Percentiles rank a stretch among this genome's conserved stretches.
Conservation (phyloP, 106 monocot species). For the Iris macrosiphon region DNA sequence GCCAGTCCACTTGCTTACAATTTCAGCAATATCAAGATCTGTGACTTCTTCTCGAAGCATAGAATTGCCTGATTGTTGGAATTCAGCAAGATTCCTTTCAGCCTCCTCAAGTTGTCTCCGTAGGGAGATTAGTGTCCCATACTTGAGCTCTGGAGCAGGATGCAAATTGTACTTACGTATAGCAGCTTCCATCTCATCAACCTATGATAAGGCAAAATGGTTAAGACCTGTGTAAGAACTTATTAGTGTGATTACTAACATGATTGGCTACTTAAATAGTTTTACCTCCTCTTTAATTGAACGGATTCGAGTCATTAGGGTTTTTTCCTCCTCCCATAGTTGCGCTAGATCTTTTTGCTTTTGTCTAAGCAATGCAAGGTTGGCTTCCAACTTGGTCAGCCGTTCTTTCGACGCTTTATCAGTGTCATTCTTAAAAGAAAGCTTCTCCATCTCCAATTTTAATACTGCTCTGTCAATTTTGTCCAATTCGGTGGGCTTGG, state of each 20-base stretch:
- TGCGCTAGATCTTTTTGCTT: constrained; percentile 65
- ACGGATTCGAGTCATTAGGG: constrained; percentile 69
- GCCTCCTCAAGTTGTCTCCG: constrained; percentile 75
- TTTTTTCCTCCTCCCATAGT: constrained; percentile 79
- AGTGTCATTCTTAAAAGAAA: constrained; percentile 84
- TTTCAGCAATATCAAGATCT: constrained; percentile 83
- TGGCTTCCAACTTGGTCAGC: constrained; percentile 68
- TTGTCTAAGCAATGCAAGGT: constrained; percentile 60
- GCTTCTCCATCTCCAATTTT: constrained; percentile 98
- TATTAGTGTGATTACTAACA: too few relatives aligned
- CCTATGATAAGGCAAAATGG: too few relatives aligned
- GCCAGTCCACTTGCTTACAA: constrained; percentile 96
- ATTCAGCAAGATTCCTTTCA: constrained; percentile 70
- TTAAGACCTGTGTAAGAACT: too few relatives aligned
- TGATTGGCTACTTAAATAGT: neutral
- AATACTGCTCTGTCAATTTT: constrained; percentile 83
- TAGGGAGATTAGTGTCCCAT: constrained; percentile 73
- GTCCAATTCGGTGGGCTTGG: constrained; percentile 93
- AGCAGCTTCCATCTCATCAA: constrained; percentile 97
- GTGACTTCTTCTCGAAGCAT: constrained; percentile 92
- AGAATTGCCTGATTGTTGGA: constrained; percentile 66
- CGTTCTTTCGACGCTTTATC: constrained; percentile 90
- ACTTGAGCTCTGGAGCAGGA: constrained; percentile 91
- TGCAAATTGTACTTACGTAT: constrained; percentile 84
- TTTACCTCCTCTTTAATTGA: constrained; percentile 92